These are phyloP conservation scores for Halophytophthora batemanensis DNA, from an alignment of 352 stramenopile genomes.

Conservation along the genomic window DNA sequence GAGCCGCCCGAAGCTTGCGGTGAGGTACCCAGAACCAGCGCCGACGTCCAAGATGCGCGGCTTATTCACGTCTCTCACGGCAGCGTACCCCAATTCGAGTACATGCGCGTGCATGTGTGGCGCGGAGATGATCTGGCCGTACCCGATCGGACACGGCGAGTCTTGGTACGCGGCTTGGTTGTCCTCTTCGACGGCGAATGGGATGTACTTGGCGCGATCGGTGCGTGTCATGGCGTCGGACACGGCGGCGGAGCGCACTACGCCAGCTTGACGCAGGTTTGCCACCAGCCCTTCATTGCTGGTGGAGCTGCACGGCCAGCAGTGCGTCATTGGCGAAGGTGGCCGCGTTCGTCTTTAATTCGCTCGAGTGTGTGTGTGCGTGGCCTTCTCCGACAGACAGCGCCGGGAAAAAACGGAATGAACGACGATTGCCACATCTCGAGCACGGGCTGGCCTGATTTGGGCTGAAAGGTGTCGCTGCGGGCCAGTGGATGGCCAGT, in stretches of 20 bases:
- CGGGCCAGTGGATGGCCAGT: no score
- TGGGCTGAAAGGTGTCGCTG: no score
- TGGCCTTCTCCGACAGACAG: no score
- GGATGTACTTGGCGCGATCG: conserved; percentile 84
- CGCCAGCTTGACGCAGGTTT: conserved; percentile 53
- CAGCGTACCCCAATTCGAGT: conserved; percentile 69
- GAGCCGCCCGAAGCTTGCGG: conserved; percentile 87
- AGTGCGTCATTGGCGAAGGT: no score
- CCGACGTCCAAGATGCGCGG: conserved; percentile 94
- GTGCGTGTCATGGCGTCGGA: conserved; percentile 71
- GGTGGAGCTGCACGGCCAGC: conserved; percentile 45
- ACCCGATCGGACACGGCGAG: conserved; percentile 76
- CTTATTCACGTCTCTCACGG: conserved; percentile 33
- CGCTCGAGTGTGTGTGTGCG: no score
- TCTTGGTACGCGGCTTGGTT: conserved; percentile 84
- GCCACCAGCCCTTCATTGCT: conserved; percentile 53
- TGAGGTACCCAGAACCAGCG: conserved; percentile 94
- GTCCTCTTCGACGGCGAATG: conserved; percentile 36
- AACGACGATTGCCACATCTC: no score
- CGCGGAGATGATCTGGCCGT: conserved; percentile 87
- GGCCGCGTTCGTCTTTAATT: no score
- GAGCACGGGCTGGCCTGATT: no score
- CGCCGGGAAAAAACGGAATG: no score
- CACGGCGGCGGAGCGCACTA: conserved; percentile 53
- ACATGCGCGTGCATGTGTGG: conserved; percentile 91